Evolutionary conservation across 163 green algal genomes (phyloP).

Genomic region (Botryococcus braunii): DNA sequence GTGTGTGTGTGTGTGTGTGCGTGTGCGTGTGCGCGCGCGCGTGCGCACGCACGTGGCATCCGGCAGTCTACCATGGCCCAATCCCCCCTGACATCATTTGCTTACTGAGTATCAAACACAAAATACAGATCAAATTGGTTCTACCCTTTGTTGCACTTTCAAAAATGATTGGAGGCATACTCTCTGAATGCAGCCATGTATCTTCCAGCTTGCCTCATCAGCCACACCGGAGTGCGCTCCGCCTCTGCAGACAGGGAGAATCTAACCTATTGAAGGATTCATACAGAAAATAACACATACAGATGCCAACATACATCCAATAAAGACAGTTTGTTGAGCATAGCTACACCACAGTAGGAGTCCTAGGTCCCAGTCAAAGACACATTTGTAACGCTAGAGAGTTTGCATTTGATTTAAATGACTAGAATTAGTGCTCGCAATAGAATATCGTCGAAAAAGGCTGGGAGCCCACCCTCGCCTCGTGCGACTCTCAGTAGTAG

Average conservation of each 20-base stretch:
- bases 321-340: background rate
- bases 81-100: too few relatives aligned
- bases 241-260: conserved; percentile 47
- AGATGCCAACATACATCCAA: background rate
- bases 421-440: background rate
- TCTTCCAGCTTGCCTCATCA: conserved; percentile 97
- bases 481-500: conserved; percentile 75
- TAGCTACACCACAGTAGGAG: background rate
- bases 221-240: conserved; percentile 94
- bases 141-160: too few relatives aligned
- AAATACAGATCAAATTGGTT: too few relatives aligned
- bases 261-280: background rate
- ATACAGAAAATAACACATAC: conserved; percentile 2
- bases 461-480: conserved; percentile 60
- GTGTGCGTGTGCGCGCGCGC: background rate
- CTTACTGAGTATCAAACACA: too few relatives aligned
- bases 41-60: background rate
- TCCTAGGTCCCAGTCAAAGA: background rate
- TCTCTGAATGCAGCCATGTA: conserved; percentile 97
- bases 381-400: background rate
- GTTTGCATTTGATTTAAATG: background rate
- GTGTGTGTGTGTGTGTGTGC: too few relatives aligned
- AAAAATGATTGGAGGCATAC: conserved; percentile 24
- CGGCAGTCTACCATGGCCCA: background rate
- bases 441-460: background rate